Conservation (phyloP, 805 yeast species). For the Grigorovia transvaalensis region DNA sequence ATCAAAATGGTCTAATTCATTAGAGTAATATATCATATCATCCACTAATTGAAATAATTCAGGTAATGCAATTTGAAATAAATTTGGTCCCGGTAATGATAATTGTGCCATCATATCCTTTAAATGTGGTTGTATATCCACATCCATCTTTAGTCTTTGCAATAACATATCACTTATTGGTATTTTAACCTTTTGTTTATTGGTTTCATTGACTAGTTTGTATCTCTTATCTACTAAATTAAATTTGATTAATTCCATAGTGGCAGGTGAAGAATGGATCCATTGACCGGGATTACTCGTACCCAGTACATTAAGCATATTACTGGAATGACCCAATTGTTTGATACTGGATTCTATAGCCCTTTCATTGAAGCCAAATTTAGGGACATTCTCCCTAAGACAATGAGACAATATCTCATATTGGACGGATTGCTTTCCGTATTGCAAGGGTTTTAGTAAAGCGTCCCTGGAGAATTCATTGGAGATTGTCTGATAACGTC, state of each 20-base stretch:
- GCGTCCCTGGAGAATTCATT: conserved; percentile 16
- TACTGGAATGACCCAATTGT: conserved; percentile 19
- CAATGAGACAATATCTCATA: conserved; percentile 19
- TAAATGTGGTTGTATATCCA: conserved; percentile 24
- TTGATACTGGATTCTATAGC: conserved; percentile 23
- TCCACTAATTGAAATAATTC: conserved; percentile 72
- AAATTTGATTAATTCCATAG: conserved; percentile 42
- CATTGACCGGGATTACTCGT: conserved; percentile 25
- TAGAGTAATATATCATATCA: conserved; percentile 71
- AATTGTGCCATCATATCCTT: conserved; percentile 42
- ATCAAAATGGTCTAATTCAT: conserved; percentile 62
- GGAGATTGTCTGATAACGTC: conserved; percentile 21
- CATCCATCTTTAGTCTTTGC: conserved; percentile 38
- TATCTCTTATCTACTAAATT: conserved; percentile 42
- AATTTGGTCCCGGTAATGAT: conserved; percentile 50
- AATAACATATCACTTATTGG: conserved; percentile 30
- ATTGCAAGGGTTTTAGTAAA: conserved; percentile 16
- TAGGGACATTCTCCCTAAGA: conserved; percentile 21
- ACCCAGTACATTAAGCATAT: conserved; percentile 22
- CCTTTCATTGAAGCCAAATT: conserved; percentile 24
- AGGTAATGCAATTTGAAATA: conserved; percentile 40
- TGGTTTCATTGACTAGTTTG: conserved; percentile 29
- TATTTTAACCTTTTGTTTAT: conserved; percentile 10
- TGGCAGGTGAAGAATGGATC: conserved; percentile 26
- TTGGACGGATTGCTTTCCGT: conserved; percentile 21